These are phyloP conservation scores for Eucalyptus marginata DNA, from an alignment of 345 rosid genomes.

Conservation along the genomic window DNA sequence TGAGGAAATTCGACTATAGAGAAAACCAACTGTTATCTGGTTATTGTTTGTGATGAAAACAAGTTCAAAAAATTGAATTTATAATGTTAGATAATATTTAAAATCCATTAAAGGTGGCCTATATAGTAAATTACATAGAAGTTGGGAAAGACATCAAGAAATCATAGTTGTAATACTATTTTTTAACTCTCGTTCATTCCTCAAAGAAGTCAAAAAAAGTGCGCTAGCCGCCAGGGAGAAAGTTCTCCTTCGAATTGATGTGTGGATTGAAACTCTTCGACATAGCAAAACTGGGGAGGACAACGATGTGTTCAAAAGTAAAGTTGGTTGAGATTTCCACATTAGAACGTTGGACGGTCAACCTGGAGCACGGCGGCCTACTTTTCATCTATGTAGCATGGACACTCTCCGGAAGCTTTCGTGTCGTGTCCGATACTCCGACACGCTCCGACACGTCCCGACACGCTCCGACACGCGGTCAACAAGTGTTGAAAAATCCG, in stretches of 20 bases:
- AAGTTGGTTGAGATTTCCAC: neutral
- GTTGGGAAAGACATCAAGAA: neutral
- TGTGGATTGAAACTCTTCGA: neutral
- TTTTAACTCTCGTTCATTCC: neutral
- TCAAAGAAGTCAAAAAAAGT: neutral
- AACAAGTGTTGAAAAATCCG: no score
- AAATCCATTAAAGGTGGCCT: neutral
- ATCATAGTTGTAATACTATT: no score
- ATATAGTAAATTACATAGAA: neutral
- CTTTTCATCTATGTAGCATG: no score
- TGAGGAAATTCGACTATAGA: neutral
- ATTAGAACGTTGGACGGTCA: neutral
- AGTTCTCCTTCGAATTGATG: neutral
- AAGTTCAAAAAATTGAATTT: neutral
- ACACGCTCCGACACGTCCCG: no score
- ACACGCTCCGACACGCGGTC: no score
- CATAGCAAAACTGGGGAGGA: neutral
- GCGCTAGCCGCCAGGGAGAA: neutral
- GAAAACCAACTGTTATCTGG: rapidly evolving
- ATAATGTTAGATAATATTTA: neutral
- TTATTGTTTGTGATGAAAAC: neutral
- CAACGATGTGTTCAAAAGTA: neutral
- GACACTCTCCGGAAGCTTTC: no score
- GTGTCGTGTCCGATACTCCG: no score
- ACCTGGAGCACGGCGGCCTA: neutral